Conservation (phyloP, 2,329 filamentous ascomycete genomes). For the Diaporthe citrichinensis region DNA sequence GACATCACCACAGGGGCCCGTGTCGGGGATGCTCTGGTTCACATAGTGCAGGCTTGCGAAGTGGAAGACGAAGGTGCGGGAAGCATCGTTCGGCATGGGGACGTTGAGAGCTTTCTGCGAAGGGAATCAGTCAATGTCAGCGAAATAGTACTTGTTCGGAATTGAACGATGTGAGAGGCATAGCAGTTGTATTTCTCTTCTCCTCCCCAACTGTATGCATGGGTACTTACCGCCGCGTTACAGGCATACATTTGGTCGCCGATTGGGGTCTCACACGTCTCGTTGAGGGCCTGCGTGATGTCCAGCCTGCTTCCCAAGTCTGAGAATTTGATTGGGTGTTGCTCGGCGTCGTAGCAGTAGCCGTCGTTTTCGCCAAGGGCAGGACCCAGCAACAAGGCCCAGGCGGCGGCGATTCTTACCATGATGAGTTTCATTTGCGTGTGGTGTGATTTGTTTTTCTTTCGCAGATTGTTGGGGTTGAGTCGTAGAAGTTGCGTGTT, state of each 20-base stretch:
- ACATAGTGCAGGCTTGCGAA: not conserved
- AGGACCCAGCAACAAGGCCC: not conserved
- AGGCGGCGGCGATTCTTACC: not conserved
- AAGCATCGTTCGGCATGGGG: not conserved
- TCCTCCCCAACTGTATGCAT: not conserved
- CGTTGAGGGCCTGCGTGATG: constrained; percentile 1
- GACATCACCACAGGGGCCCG: not conserved
- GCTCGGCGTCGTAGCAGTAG: constrained; percentile 1
- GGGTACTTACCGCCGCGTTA: not conserved
- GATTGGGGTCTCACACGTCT: not conserved
- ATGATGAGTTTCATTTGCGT: not conserved
- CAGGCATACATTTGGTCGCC: not conserved
- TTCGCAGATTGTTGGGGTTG: not conserved
- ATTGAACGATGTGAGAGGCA: not conserved
- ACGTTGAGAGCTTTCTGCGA: constrained; percentile 1
- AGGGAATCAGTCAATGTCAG: not conserved
- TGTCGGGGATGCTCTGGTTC: not conserved
- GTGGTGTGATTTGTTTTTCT: not conserved
- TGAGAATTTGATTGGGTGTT: not conserved
- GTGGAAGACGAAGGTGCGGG: not conserved
- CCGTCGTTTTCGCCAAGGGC: not conserved
- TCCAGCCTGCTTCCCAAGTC: constrained; percentile 12
- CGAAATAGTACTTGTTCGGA: not conserved
- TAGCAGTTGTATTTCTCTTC: not conserved
- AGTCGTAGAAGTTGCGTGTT: not conserved